These are phyloP conservation scores for Hypoxylon sp. DNA, from an alignment of 2,329 filamentous ascomycete genomes.

Conservation along the genomic window DNA sequence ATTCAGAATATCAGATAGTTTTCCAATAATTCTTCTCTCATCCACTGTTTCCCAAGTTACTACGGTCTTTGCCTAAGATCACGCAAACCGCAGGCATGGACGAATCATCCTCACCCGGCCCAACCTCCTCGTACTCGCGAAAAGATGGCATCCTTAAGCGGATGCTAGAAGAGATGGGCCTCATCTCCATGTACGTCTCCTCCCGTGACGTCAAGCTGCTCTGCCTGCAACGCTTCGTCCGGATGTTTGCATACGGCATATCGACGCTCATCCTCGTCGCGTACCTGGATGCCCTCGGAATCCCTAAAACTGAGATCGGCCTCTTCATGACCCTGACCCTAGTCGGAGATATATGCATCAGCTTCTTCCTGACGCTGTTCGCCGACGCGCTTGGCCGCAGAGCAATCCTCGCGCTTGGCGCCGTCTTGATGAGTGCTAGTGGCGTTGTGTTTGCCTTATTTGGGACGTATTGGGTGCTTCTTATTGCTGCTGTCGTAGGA, in stretches of 20 bases:
- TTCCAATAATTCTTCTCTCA: not conserved
- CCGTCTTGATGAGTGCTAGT: constrained; percentile 68
- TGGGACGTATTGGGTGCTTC: constrained; percentile 71
- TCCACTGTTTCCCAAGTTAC: not conserved
- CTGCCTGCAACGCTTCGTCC: constrained; percentile 71
- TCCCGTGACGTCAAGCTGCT: constrained; percentile 69
- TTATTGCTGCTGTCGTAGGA: constrained; percentile 71
- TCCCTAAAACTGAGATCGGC: constrained; percentile 68
- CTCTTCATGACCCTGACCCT: constrained; percentile 77
- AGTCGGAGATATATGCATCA: constrained; percentile 71
- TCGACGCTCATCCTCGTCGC: constrained; percentile 71
- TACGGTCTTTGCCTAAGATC: not conserved
- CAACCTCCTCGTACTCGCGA: not conserved
- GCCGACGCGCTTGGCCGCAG: constrained; percentile 71
- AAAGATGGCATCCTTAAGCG: constrained; percentile 32
- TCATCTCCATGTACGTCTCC: constrained; percentile 61
- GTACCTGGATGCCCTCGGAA: constrained; percentile 66
- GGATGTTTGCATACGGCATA: constrained; percentile 74
- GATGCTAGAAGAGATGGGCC: constrained; percentile 60
- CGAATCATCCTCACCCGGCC: not conserved
- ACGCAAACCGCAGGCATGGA: constrained; percentile 16
- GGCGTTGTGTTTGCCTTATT: constrained; percentile 69
- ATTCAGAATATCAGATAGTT: not conserved
- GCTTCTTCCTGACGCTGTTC: constrained; percentile 70
- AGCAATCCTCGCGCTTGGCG: constrained; percentile 68